These are phyloP conservation scores for Paracoccidioides lutzii DNA, from an alignment of 2,329 filamentous ascomycete species.

Conservation along the genomic window DNA sequence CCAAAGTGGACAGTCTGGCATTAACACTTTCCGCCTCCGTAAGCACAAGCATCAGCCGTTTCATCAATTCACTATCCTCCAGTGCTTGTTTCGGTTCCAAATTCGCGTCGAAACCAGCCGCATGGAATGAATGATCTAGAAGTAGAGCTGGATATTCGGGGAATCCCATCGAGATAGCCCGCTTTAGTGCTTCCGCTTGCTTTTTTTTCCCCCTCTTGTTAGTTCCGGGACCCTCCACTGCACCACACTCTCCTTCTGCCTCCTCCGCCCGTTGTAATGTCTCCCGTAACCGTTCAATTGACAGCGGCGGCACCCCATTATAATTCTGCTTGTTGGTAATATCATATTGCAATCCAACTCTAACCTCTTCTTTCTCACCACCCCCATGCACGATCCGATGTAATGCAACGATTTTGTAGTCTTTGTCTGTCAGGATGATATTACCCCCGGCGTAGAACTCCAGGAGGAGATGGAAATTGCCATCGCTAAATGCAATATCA, in stretches of 20 bases:
- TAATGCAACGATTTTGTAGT: slow-evolving; percentile 69
- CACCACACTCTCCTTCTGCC: slow-evolving; percentile 17
- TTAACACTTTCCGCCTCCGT: slow-evolving; percentile 58
- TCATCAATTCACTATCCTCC: slow-evolving; percentile 49
- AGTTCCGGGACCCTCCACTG: slow-evolving; percentile 20
- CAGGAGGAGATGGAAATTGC: slow-evolving; percentile 71
- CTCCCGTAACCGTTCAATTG: slow-evolving; percentile 55
- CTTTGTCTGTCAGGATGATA: slow-evolving; percentile 76
- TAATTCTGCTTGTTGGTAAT: slow-evolving; percentile 77
- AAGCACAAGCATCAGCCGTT: slow-evolving; percentile 55
- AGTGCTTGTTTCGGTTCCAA: slow-evolving; percentile 57
- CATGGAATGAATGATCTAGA: slow-evolving; percentile 69
- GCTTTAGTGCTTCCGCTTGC: slow-evolving; percentile 60
- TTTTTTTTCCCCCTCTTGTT: slow-evolving; percentile 62
- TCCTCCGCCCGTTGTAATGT: slow-evolving; percentile 53
- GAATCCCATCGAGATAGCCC: slow-evolving; percentile 69
- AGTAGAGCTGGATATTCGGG: slow-evolving; percentile 80
- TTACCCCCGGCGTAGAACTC: slow-evolving; percentile 97
- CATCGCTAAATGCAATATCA: slow-evolving; percentile 85
- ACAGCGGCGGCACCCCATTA: slow-evolving; percentile 59
- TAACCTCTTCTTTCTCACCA: slow-evolving; percentile 70
- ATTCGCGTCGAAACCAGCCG: slow-evolving; percentile 55
- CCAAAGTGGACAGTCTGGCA: slow-evolving; percentile 52
- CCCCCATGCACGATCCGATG: slow-evolving; percentile 68
- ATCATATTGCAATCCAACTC: slow-evolving; percentile 64